A percentile compares a stretch with the other conserved stretches of the same genome.
Conservation (phyloP, 805 yeast species). For the Yarrowia sp. region DNA sequence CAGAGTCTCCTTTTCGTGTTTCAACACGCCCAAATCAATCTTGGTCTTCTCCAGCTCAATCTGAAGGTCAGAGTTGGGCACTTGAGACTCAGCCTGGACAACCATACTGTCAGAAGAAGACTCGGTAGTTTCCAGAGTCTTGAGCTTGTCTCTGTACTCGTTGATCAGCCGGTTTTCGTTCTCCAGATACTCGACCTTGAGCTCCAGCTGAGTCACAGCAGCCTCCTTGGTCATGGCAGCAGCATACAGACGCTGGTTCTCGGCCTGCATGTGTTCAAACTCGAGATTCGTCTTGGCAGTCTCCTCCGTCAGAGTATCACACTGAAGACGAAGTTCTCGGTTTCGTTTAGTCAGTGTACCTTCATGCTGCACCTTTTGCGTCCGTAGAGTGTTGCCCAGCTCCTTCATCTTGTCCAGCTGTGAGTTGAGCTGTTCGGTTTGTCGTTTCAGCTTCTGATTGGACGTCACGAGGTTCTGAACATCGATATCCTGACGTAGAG, state of each 20-base stretch:
- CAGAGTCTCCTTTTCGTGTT: conserved; percentile 26
- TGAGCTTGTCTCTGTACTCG: conserved; percentile 11
- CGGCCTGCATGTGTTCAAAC: conserved; percentile 35
- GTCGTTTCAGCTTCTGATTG: conserved; percentile 34
- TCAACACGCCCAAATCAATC: conserved; percentile 22
- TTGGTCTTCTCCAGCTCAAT: conserved; percentile 7
- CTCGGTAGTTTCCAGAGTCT: not conserved
- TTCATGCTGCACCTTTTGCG: conserved; percentile 41
- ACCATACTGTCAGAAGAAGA: not conserved
- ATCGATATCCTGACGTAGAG: conserved; percentile 35
- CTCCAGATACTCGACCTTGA: conserved; percentile 20
- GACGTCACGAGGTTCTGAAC: conserved; percentile 35
- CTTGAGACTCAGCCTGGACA: not conserved
- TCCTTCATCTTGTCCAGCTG: conserved; percentile 37
- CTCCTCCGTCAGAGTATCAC: conserved; percentile 31
- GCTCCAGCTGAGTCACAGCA: conserved; percentile 32
- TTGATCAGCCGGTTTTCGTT: not conserved
- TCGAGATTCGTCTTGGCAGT: conserved; percentile 31
- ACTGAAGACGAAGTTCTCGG: conserved; percentile 35
- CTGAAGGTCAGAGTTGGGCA: conserved; percentile 11
- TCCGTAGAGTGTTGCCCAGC: conserved; percentile 36
- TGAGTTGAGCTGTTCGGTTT: conserved; percentile 33
- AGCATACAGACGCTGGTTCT: conserved; percentile 35
- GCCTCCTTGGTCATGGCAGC: conserved; percentile 37
- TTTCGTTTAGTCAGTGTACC: conserved; percentile 36